These are phyloP conservation scores for Nemania abortiva DNA, from an alignment of 2,329 filamentous ascomycete genomes.

Conservation along the genomic window DNA sequence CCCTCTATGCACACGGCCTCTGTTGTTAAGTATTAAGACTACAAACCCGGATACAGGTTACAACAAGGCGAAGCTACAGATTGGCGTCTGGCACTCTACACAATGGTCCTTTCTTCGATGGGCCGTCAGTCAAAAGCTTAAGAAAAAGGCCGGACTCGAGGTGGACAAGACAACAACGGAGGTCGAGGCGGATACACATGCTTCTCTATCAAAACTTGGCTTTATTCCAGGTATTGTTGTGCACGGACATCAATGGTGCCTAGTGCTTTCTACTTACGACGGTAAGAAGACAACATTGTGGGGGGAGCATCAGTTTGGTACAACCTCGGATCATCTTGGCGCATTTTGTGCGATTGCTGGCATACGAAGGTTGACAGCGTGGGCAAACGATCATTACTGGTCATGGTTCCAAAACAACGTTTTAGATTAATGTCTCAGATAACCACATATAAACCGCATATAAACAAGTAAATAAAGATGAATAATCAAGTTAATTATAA, in stretches of 20 bases:
- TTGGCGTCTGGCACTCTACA: slow-evolving; percentile 24
- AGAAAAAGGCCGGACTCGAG: slow-evolving; percentile 9
- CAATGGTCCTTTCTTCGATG: slow-evolving; percentile 27
- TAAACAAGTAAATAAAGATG: too few species aligned
- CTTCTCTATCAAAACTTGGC: slow-evolving; percentile 12
- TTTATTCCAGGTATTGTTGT: slow-evolving; percentile 24
- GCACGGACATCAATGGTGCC: slow-evolving; percentile 11
- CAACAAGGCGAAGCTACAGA: slow-evolving; percentile 18
- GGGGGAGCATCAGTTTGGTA: slow-evolving; percentile 9
- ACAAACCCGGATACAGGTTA: slow-evolving; percentile 1
- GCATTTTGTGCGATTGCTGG: slow-evolving; percentile 10
- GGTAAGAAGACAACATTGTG: slow-evolving; percentile 22
- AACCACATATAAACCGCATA: neutral
- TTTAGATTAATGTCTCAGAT: slow-evolving; percentile 15
- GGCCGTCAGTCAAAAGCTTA: slow-evolving; percentile 20
- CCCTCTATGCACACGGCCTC: slow-evolving; percentile 11
- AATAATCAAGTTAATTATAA: too few species aligned
- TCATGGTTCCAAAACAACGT: slow-evolving; percentile 18
- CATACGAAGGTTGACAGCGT: slow-evolving; percentile 12
- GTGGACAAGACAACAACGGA: neutral
- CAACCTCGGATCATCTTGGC: neutral
- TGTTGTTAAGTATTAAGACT: slow-evolving; percentile 22
- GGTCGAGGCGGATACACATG: slow-evolving; percentile 11
- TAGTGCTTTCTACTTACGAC: slow-evolving; percentile 25
- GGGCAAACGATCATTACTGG: slow-evolving; percentile 15